Evolutionary conservation across 352 stramenopile genomes (phyloP).

Genomic region (Phytophthora aleatoria): DNA sequence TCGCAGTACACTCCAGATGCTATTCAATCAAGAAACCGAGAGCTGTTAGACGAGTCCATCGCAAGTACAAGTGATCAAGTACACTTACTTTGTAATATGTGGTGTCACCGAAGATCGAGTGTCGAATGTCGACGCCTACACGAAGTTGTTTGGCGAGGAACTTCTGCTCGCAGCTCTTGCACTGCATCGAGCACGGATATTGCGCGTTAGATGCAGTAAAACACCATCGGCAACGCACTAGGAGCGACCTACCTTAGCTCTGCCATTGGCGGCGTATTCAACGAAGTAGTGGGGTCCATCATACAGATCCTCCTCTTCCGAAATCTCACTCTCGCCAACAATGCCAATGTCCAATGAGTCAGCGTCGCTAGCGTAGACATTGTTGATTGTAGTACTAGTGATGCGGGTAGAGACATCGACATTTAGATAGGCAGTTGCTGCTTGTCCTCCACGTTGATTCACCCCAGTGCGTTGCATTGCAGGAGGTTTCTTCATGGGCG

Average conservation of each 20-base stretch:
- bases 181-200: constrained; percentile 39
- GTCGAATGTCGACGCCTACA: constrained; percentile 60
- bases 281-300: constrained; percentile 62
- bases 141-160: constrained; percentile 48
- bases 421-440: not conserved
- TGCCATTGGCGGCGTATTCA: constrained; percentile 66
- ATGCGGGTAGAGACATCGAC: not conserved
- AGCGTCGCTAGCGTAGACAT: constrained; percentile 25
- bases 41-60: constrained; percentile 2
- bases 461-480: constrained; percentile 16
- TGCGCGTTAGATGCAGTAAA: constrained; percentile 1
- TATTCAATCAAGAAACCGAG: constrained; percentile 14
- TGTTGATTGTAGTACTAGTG: constrained; percentile 1
- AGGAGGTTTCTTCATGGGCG: constrained; percentile 18
- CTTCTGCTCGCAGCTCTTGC: constrained; percentile 80
- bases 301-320: constrained; percentile 45
- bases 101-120: constrained; percentile 83
- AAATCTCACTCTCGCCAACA: constrained; percentile 31
- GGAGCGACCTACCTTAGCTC: constrained; percentile 49
- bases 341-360: constrained; percentile 49
- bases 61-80: not conserved
- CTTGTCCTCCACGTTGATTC: not conserved
- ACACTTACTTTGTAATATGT: constrained; percentile 82
- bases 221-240: not conserved
- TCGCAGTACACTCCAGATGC: constrained; percentile 44